These are phyloP conservation scores for Lactarius hengduanensis DNA, from an alignment of 768 basidiomycete genomes.

Conservation along the genomic window DNA sequence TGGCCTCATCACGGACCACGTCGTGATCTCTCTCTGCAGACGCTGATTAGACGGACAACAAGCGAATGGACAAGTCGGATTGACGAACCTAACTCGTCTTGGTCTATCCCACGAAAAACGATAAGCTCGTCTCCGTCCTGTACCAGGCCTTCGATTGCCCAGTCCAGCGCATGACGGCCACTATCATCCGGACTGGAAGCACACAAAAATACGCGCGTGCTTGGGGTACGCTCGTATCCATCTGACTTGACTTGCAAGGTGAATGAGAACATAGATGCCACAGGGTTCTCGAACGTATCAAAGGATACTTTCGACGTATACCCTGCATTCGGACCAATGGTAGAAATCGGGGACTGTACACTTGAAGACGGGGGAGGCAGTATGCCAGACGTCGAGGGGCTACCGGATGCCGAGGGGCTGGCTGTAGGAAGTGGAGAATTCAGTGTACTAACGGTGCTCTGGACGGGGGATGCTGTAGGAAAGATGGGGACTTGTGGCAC, in stretches of 20 bases:
- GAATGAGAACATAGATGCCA: conserved; percentile 82
- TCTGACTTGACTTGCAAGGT: conserved; percentile 83
- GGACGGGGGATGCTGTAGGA: background rate
- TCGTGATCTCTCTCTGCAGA: conserved; percentile 70
- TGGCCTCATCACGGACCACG: conserved; percentile 79
- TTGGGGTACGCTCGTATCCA: conserved; percentile 69
- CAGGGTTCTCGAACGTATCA: conserved; percentile 83
- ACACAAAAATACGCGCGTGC: conserved; percentile 86
- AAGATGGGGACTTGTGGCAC: conserved; percentile 1
- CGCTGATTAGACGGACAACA: background rate
- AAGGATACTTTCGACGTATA: conserved; percentile 75
- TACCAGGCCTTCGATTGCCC: conserved; percentile 82
- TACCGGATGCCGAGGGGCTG: conserved; percentile 13
- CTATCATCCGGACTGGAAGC: conserved; percentile 88
- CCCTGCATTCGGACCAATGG: conserved; percentile 33
- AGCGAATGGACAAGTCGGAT: background rate
- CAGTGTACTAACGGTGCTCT: conserved; percentile 11
- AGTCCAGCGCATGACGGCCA: conserved; percentile 85
- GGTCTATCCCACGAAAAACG: conserved; percentile 86
- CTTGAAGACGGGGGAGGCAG: conserved; percentile 13
- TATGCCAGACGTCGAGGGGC: background rate
- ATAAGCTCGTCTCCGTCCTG: conserved; percentile 93
- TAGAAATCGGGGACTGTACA: conserved; percentile 23
- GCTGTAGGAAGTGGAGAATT: conserved; percentile 1
- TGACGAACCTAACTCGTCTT: conserved; percentile 72